phyloP scores from a whole-genome alignment of 73 alveolate genomes.

The Diophrys appendiculata region DNA sequence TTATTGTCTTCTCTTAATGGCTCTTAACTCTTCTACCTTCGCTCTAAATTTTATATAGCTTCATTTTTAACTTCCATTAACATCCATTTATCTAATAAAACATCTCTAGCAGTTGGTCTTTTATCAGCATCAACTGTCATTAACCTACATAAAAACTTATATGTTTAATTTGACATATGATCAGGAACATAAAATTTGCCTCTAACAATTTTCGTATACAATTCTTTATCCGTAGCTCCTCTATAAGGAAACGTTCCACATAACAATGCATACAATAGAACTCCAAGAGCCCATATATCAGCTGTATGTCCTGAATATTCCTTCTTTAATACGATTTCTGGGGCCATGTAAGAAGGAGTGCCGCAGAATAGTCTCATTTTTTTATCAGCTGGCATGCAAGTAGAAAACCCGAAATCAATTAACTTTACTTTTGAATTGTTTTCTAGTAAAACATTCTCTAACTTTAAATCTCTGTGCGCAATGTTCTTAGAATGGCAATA shows the following conservation, averaged over 20 bases:
- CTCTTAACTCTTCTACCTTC: not conserved
- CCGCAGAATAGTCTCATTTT: conserved; percentile 68
- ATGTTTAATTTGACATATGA: conserved; percentile 7
- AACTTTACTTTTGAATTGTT: conserved; percentile 55
- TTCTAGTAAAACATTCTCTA: conserved; percentile 56
- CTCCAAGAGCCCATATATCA: conserved; percentile 77
- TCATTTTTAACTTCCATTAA: not conserved
- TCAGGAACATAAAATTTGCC: conserved; percentile 16
- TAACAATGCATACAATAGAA: conserved; percentile 44
- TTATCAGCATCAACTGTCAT: conserved; percentile 12
- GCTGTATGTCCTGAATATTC: conserved; percentile 72
- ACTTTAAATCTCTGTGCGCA: conserved; percentile 68
- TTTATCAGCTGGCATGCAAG: conserved; percentile 45
- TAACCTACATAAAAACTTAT: conserved; percentile 7
- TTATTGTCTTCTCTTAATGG: not conserved
- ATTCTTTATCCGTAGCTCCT: conserved; percentile 51
- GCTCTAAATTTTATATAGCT: not conserved
- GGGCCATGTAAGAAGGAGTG: conserved; percentile 86
- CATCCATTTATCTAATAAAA: no score
- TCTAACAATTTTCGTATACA: conserved; percentile 11
- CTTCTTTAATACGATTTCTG: conserved; percentile 68
- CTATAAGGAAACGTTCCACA: conserved; percentile 59
- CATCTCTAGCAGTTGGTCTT: conserved; percentile 23
- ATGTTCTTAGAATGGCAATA: conserved; percentile 67
- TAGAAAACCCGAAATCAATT: conserved; percentile 68